Conservation (phyloP, 768 basidiomycete genomes). For the Leccinum rimulosum region DNA sequence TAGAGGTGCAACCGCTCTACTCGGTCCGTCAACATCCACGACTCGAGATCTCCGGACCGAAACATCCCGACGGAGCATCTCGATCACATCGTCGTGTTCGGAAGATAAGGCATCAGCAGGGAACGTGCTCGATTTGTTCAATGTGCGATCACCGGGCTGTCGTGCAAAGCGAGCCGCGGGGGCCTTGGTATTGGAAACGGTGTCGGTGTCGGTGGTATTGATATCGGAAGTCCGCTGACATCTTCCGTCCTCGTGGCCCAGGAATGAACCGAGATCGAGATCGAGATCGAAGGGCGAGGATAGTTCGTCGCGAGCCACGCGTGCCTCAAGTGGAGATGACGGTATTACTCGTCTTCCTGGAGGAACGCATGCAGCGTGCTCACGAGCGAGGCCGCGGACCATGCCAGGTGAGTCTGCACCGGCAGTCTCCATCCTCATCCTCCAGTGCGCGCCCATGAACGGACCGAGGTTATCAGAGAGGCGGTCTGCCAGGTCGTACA, state of each 20-base stretch:
- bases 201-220: background rate
- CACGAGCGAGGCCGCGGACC: slow-evolving; percentile 51
- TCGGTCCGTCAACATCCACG: slow-evolving; percentile 45
- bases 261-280: background rate
- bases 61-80: slow-evolving; percentile 44
- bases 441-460: slow-evolving; percentile 56
- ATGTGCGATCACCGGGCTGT: background rate
- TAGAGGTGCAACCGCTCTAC: slow-evolving; percentile 33
- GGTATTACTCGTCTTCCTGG: slow-evolving; percentile 24
- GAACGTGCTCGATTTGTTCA: slow-evolving; percentile 38
- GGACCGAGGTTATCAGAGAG: slow-evolving; percentile 36
- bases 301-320: slow-evolving; percentile 62
- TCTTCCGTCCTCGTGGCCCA: background rate
- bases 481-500: slow-evolving; percentile 40
- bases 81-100: slow-evolving; percentile 46
- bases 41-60: slow-evolving; percentile 35
- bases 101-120: slow-evolving; percentile 33
- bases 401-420: slow-evolving; percentile 37
- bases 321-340: slow-evolving; percentile 32
- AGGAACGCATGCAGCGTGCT: slow-evolving; percentile 39
- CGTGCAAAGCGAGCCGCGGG: background rate
- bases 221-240: background rate
- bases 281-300: slow-evolving; percentile 25
- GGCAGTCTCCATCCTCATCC: slow-evolving; percentile 43
- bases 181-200: background rate